These are phyloP conservation scores for Sclerotinia trifoliorum DNA, from an alignment of 2,329 filamentous ascomycete species.

Conservation along the genomic window DNA sequence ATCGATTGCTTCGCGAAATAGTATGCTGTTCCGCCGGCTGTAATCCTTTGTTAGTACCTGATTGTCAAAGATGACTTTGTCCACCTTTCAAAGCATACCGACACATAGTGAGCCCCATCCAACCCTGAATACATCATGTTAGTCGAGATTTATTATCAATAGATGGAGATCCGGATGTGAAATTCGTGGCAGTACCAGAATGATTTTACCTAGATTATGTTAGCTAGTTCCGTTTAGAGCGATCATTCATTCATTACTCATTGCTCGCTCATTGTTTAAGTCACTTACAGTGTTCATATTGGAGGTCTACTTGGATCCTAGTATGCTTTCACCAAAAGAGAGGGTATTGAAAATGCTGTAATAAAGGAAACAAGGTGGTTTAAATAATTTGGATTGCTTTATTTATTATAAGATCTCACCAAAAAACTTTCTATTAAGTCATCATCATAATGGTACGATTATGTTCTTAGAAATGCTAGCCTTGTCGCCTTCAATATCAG, in stretches of 20 bases:
- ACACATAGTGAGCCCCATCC: slow-evolving; percentile 89
- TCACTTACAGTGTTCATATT: slow-evolving; percentile 56
- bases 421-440: neutral
- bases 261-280: neutral
- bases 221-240: slow-evolving; percentile 23
- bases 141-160: slow-evolving; percentile 25
- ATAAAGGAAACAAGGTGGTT: neutral
- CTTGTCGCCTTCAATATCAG: slow-evolving; percentile 9
- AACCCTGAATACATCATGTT: slow-evolving; percentile 56
- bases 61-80: slow-evolving; percentile 19
- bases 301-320: slow-evolving; percentile 15
- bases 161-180: slow-evolving; percentile 18
- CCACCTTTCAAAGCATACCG: slow-evolving; percentile 53
- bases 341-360: neutral
- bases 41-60: slow-evolving; percentile 15
- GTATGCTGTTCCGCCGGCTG: slow-evolving; percentile 88
- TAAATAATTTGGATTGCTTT: neutral
- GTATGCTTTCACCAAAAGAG: neutral
- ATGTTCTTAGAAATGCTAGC: slow-evolving; percentile 12
- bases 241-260: neutral
- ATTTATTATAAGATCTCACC: neutral
- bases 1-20: slow-evolving; percentile 94
- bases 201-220: slow-evolving; percentile 56
- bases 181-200: slow-evolving; percentile 55
- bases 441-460: slow-evolving; percentile 18